Percentiles rank a stretch among this genome's conserved stretches.
Evolutionary conservation across 192 early-diverging fungal genomes (phyloP).

Genomic region (Rhizoclosmatium globosum): DNA sequence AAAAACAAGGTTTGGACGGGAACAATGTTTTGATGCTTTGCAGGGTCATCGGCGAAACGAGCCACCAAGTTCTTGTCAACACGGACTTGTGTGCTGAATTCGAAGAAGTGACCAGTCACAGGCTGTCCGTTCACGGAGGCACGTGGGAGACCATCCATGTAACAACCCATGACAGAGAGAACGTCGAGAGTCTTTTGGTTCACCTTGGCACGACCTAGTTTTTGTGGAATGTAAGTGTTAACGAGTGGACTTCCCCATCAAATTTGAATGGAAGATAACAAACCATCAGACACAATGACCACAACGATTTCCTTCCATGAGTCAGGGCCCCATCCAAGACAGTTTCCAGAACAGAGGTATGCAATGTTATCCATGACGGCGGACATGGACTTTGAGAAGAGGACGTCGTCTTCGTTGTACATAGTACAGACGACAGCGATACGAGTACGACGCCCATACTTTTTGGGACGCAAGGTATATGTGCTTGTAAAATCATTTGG

Average conservation of each 20-base stretch:
- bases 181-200: conserved; percentile 77
- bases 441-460: conserved; percentile 66
- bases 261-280: not conserved
- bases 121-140: conserved; percentile 50
- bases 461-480: conserved; percentile 69
- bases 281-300: conserved; percentile 76
- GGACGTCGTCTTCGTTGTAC: conserved; percentile 68
- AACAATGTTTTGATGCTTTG: conserved; percentile 56
- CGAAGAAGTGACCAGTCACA: conserved; percentile 63
- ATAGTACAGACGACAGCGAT: conserved; percentile 80
- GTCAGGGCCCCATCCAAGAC: conserved; percentile 66
- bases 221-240: no score
- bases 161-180: conserved; percentile 53
- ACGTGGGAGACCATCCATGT: conserved; percentile 51
- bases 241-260: no score
- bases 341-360: conserved; percentile 63
- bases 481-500: conserved; percentile 69
- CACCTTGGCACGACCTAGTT: conserved; percentile 63
- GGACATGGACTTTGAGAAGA: conserved; percentile 70
- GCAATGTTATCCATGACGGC: conserved; percentile 75
- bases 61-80: conserved; percentile 68
- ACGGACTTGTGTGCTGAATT: conserved; percentile 68
- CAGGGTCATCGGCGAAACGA: conserved; percentile 63
- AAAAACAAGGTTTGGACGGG: conserved; percentile 92
- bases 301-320: conserved; percentile 80